Percentiles rank a stretch among this genome's conserved stretches.
phyloP scores from a whole-genome alignment of 139 green algal species.

The Picochlorum sp. region DNA sequence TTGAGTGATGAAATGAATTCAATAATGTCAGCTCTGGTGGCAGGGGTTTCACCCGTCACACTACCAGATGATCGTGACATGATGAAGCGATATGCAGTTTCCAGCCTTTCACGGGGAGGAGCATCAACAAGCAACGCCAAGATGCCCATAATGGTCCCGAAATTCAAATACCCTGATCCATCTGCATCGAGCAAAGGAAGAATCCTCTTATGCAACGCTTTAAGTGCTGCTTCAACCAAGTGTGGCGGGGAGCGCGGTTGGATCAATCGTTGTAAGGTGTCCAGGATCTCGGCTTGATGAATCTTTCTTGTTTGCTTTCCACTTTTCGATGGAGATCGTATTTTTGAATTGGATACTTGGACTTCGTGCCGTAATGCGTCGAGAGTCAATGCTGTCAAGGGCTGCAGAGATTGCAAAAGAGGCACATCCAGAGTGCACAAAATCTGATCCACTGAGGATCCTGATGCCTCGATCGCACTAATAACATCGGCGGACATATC shows the following conservation, averaged over 20 bases:
- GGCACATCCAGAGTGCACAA: conserved; percentile 3
- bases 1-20: conserved; percentile 9
- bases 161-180: not conserved
- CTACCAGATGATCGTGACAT: conserved; percentile 2
- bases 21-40: conserved; percentile 12
- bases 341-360: not conserved
- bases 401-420: conserved; percentile 3
- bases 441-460: not conserved
- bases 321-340: not conserved
- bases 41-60: conserved; percentile 3
- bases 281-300: not conserved
- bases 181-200: conserved; percentile 1
- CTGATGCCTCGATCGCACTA: not conserved
- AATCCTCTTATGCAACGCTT: not conserved
- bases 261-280: not conserved
- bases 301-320: not conserved
- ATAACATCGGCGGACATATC: not conserved
- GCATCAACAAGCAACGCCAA: conserved; percentile 3
- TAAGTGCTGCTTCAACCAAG: not conserved
- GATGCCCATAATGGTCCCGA: not conserved
- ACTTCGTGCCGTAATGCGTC: not conserved
- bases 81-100: conserved; percentile 9
- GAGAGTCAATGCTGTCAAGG: not conserved
- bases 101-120: not conserved
- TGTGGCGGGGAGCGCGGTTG: not conserved